These are phyloP conservation scores for Sugiyamaella japonica DNA, from an alignment of 1,139 yeast species.

Conservation along the genomic window DNA sequence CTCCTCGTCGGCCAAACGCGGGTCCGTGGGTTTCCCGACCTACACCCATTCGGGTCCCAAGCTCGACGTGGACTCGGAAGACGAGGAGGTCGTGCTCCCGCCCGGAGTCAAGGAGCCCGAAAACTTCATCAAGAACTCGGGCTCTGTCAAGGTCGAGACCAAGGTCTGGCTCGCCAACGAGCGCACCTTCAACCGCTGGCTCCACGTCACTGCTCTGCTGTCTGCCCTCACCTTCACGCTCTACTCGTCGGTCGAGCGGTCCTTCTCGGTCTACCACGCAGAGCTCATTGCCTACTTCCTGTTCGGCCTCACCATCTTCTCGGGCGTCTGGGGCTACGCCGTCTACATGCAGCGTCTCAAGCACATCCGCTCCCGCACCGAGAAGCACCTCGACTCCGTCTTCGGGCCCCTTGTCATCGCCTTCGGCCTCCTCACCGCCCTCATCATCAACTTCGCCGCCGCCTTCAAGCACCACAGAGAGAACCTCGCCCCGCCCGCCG, in stretches of 20 bases:
- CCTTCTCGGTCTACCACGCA: conserved; percentile 46
- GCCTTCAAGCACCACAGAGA: conserved; percentile 13
- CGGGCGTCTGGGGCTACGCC: conserved; percentile 87
- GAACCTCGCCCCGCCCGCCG: background rate
- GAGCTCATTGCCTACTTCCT: conserved; percentile 69
- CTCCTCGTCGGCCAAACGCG: conserved; percentile 8
- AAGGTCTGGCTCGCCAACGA: conserved; percentile 98
- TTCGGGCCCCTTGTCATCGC: conserved; percentile 85
- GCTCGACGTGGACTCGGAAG: conserved; percentile 80
- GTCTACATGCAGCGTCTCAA: conserved; percentile 70
- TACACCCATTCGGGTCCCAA: conserved; percentile 34
- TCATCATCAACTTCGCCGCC: conserved; percentile 61
- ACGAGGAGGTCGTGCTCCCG: conserved; percentile 81
- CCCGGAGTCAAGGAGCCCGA: conserved; percentile 86
- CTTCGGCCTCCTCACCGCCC: conserved; percentile 62
- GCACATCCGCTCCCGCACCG: conserved; percentile 77
- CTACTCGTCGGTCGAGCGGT: conserved; percentile 70
- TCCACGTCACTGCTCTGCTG: conserved; percentile 83
- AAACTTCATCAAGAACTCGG: conserved; percentile 76
- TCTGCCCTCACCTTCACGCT: conserved; percentile 86
- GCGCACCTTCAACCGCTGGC: conserved; percentile 95
- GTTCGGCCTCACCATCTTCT: conserved; percentile 75
- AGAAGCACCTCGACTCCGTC: conserved; percentile 84
- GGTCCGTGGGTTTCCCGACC: conserved; percentile 30
- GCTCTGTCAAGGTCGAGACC: conserved; percentile 92